phyloP scores from a whole-genome alignment of 2,329 filamentous ascomycete genomes.

The Phyllosticta citribraziliensis region DNA sequence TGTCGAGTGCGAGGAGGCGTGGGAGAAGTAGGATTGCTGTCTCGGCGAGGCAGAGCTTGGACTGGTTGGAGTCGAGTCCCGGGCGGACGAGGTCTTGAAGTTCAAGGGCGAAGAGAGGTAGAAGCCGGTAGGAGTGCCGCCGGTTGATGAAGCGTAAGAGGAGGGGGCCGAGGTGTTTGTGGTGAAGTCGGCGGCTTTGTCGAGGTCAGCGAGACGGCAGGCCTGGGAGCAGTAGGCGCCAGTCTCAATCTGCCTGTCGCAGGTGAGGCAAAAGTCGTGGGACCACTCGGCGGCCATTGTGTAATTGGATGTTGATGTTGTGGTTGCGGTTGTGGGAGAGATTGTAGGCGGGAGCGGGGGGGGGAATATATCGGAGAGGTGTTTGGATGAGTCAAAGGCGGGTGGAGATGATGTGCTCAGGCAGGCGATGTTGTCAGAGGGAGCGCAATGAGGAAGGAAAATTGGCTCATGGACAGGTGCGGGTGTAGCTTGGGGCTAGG shows the following conservation, averaged over 20 bases:
- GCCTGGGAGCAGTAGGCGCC: slow-evolving; percentile 87
- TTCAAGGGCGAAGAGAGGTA: slow-evolving; percentile 48
- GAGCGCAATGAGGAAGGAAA: background rate
- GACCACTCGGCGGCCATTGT: slow-evolving; percentile 52
- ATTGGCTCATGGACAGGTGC: slow-evolving; percentile 2
- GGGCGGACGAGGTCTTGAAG: slow-evolving; percentile 40
- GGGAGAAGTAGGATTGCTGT: slow-evolving; percentile 29
- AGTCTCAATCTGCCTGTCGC: slow-evolving; percentile 72
- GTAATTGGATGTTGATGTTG: background rate
- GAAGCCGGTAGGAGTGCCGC: slow-evolving; percentile 46
- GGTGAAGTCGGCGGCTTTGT: slow-evolving; percentile 54
- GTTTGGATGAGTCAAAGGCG: slow-evolving; percentile 4
- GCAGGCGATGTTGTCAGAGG: background rate
- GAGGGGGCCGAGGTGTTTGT: slow-evolving; percentile 40
- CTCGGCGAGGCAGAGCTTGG: slow-evolving; percentile 24
- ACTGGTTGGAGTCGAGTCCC: slow-evolving; percentile 35
- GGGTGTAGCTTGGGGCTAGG: background rate
- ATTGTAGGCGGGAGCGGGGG: background rate
- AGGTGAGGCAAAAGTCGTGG: slow-evolving; percentile 86
- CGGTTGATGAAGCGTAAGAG: slow-evolving; percentile 38
- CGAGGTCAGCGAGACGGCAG: slow-evolving; percentile 79
- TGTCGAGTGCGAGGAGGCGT: slow-evolving; percentile 19
- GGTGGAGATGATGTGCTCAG: slow-evolving; percentile 9
- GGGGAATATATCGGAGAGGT: background rate
- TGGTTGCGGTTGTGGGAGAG: background rate